Percentiles rank a stretch among this genome's conserved stretches.
These are phyloP conservation scores for Annona cherimola DNA, from an alignment of 164 flowering plant genomes.

Conservation along the genomic window DNA sequence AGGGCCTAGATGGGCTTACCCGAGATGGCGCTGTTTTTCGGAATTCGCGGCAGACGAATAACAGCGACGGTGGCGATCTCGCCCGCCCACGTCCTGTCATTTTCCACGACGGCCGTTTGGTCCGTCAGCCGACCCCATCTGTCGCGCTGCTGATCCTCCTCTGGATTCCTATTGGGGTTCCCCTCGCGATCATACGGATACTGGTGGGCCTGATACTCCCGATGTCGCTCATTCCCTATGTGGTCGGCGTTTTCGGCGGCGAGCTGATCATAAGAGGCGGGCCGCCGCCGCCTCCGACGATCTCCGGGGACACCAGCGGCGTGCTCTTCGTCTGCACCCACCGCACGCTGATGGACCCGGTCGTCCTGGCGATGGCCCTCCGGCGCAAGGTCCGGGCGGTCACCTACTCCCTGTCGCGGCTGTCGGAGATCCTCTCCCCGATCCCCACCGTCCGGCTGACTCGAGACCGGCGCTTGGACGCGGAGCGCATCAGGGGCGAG, in stretches of 20 bases:
- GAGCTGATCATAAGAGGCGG: conserved; percentile 57
- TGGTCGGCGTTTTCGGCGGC: conserved; percentile 47
- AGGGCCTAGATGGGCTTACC: conserved; percentile 20
- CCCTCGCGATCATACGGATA: conserved; percentile 64
- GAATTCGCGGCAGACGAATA: conserved; percentile 24
- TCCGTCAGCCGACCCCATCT: conserved; percentile 66
- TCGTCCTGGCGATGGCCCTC: conserved; percentile 67
- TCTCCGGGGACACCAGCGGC: conserved; percentile 40
- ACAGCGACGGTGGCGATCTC: conserved; percentile 16
- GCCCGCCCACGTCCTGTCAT: conserved; percentile 73
- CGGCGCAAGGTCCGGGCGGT: conserved; percentile 71
- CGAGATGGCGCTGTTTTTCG: conserved; percentile 25
- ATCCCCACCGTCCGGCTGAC: conserved; percentile 84
- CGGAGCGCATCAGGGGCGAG: conserved; percentile 49
- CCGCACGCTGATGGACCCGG: conserved; percentile 92
- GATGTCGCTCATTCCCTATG: conserved; percentile 43
- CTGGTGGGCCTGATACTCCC: conserved; percentile 49
- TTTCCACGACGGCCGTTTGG: conserved; percentile 94
- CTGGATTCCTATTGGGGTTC: conserved; percentile 80
- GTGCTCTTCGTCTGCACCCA: conserved; percentile 93
- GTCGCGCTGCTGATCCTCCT: conserved; percentile 66
- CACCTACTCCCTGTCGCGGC: conserved; percentile 79
- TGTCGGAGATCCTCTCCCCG: conserved; percentile 84
- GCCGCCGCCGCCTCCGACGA: conserved; percentile 51
- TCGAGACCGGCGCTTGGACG: conserved; percentile 66